A percentile compares a stretch with the other conserved stretches of the same genome.
Conservation (phyloP, 1,284 basidiomycete genomes). For the Cystobasidiaceae sp. region DNA sequence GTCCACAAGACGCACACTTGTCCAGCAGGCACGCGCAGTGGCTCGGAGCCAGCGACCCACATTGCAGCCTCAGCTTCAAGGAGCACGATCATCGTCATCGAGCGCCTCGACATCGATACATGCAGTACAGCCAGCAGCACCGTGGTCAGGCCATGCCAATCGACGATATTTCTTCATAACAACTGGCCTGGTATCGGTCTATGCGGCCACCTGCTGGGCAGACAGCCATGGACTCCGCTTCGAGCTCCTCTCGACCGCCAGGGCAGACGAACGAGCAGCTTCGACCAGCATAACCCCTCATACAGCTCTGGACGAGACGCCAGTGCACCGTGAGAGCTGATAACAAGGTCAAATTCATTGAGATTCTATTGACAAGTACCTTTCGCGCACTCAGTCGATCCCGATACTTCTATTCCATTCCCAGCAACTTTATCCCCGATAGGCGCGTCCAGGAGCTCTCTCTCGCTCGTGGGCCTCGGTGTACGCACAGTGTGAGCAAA, state of each 20-base stretch:
- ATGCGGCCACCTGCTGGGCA: no score
- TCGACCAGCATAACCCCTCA: conserved; percentile 17
- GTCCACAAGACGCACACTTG: no score
- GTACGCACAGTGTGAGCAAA: conserved; percentile 22
- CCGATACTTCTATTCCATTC: conserved; percentile 26
- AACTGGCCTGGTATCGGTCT: no score
- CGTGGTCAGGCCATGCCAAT: no score
- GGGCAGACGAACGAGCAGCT: conserved; percentile 10
- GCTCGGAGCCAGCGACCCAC: no score
- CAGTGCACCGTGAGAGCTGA: conserved; percentile 13
- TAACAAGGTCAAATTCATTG: not conserved
- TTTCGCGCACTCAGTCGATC: conserved; percentile 10
- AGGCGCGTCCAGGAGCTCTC: not conserved
- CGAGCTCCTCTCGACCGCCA: not conserved
- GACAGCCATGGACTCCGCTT: not conserved
- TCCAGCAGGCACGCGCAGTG: no score
- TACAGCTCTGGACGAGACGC: conserved; percentile 20
- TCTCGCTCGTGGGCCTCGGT: conserved; percentile 20
- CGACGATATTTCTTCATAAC: no score
- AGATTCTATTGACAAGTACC: not conserved
- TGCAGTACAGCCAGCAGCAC: no score
- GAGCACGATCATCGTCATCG: no score
- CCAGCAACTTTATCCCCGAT: conserved; percentile 11
- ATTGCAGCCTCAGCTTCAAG: no score
- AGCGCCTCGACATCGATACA: no score